Percentiles rank a stretch among this genome's conserved stretches.
Conservation (phyloP, 441 rosid genomes). For the Adansonia grandidieri region DNA sequence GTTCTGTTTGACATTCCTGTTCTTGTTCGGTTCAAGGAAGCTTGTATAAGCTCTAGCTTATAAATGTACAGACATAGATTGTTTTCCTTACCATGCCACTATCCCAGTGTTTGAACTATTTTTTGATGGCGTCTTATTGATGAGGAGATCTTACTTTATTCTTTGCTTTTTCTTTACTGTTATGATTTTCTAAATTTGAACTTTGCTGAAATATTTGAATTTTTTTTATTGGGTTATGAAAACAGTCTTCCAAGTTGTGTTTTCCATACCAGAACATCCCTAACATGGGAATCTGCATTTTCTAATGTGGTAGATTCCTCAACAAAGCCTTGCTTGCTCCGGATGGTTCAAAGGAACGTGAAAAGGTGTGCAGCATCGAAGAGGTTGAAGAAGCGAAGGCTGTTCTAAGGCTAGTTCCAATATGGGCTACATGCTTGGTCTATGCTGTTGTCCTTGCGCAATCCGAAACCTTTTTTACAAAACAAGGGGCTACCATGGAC, state of each 20-base stretch:
- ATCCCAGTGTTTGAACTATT: not conserved
- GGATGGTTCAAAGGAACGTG: slow-evolving; percentile 36
- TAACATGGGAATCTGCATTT: not conserved
- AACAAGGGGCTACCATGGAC: slow-evolving; percentile 67
- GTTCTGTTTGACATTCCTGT: not conserved
- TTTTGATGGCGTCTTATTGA: not conserved
- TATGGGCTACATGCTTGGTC: slow-evolving; percentile 54
- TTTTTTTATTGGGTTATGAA: not conserved
- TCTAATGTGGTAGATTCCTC: slow-evolving; percentile 46
- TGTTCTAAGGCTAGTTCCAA: slow-evolving; percentile 57
- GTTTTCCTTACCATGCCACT: not conserved
- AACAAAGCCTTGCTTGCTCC: slow-evolving; percentile 57
- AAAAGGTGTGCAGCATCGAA: slow-evolving; percentile 33
- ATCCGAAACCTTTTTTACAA: slow-evolving; percentile 59
- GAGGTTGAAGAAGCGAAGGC: slow-evolving; percentile 66
- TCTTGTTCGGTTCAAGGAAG: not conserved
- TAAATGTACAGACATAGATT: not conserved
- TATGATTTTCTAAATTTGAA: not conserved
- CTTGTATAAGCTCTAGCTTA: not conserved
- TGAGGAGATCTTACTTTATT: not conserved
- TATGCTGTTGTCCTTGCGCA: slow-evolving; percentile 54
- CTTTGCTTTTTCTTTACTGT: not conserved
- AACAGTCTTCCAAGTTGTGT: not conserved
- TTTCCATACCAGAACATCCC: not conserved
- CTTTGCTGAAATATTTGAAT: slow-evolving; percentile 14